Conservation (phyloP, 805 yeast species). For the Blastobotrys peoriensis region DNA sequence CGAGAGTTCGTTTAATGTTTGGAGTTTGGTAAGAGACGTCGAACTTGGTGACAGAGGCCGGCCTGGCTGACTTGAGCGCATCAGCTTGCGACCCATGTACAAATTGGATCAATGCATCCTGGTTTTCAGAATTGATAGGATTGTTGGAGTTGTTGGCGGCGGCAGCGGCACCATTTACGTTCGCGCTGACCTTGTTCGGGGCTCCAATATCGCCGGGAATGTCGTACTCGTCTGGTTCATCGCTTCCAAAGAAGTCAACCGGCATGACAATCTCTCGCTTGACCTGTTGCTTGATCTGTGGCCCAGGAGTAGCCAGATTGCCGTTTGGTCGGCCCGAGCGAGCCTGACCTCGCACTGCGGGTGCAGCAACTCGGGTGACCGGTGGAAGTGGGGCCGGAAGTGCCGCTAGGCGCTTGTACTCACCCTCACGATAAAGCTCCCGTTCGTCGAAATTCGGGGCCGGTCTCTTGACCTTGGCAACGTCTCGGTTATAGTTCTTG, state of each 20-base stretch:
- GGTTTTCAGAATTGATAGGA: slow-evolving; percentile 2
- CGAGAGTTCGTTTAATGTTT: slow-evolving; percentile 5
- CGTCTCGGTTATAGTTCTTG: slow-evolving; percentile 21
- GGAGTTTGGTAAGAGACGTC: slow-evolving; percentile 1
- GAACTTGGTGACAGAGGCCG: slow-evolving; percentile 1
- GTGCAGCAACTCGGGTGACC: neutral
- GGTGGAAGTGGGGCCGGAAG: neutral
- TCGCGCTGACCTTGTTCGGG: neutral
- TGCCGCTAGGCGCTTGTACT: neutral
- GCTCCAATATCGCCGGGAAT: neutral
- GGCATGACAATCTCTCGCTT: slow-evolving; percentile 1
- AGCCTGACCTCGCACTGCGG: neutral
- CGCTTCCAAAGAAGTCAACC: slow-evolving; percentile 5
- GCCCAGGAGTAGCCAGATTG: neutral
- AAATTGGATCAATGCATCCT: slow-evolving; percentile 1
- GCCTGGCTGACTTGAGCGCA: neutral
- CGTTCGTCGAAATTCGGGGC: slow-evolving; percentile 14
- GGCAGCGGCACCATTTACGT: neutral
- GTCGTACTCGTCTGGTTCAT: slow-evolving; percentile 9
- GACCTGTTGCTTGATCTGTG: neutral
- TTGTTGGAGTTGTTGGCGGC: neutral
- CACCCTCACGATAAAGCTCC: slow-evolving; percentile 1
- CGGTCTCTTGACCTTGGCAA: slow-evolving; percentile 18
- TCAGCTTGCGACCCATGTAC: slow-evolving; percentile 5
- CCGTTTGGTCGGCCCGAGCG: neutral